Evolutionary conservation across 2,329 filamentous ascomycete genomes (phyloP).

Genomic region (Akanthomyces dipterigenus): DNA sequence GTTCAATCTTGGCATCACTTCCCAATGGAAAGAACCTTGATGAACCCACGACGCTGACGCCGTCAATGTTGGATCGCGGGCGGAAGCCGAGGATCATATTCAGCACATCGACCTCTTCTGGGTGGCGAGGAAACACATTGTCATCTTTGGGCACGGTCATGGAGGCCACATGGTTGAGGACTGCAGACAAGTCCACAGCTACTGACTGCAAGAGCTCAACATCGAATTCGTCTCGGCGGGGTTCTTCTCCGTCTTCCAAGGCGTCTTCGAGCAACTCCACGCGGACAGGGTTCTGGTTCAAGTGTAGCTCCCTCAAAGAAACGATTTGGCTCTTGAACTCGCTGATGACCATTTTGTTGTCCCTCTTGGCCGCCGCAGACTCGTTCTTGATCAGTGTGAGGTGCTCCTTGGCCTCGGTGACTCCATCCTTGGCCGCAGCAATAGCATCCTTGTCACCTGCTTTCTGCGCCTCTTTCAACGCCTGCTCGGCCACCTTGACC

Average conservation of each 20-base stretch:
- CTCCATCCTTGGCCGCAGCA: background rate
- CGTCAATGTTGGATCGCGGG: slow-evolving; percentile 29
- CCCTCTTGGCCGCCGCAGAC: background rate
- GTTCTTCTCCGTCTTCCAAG: slow-evolving; percentile 4
- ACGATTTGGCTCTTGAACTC: slow-evolving; percentile 47
- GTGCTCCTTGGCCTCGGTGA: background rate
- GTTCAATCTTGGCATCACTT: slow-evolving; percentile 18
- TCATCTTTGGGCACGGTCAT: slow-evolving; percentile 33
- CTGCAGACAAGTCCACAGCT: slow-evolving; percentile 30
- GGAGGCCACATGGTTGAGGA: slow-evolving; percentile 39
- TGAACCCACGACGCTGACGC: slow-evolving; percentile 36
- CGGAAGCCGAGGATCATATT: slow-evolving; percentile 43
- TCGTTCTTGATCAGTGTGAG: background rate
- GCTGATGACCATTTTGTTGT: slow-evolving; percentile 32
- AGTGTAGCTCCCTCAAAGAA: slow-evolving; percentile 28
- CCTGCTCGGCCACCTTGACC: background rate
- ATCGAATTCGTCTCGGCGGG: slow-evolving; percentile 22
- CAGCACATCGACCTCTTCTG: slow-evolving; percentile 43
- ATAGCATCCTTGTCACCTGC: background rate
- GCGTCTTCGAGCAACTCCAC: slow-evolving; percentile 30
- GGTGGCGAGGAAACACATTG: slow-evolving; percentile 40
- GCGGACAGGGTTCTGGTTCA: slow-evolving; percentile 27
- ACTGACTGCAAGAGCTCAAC: slow-evolving; percentile 36
- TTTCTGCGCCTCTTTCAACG: background rate
- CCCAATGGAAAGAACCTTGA: slow-evolving; percentile 43